These are phyloP conservation scores for Cenchrus purpureus DNA, from an alignment of 176 grass and related monocot genomes.

Conservation along the genomic window DNA sequence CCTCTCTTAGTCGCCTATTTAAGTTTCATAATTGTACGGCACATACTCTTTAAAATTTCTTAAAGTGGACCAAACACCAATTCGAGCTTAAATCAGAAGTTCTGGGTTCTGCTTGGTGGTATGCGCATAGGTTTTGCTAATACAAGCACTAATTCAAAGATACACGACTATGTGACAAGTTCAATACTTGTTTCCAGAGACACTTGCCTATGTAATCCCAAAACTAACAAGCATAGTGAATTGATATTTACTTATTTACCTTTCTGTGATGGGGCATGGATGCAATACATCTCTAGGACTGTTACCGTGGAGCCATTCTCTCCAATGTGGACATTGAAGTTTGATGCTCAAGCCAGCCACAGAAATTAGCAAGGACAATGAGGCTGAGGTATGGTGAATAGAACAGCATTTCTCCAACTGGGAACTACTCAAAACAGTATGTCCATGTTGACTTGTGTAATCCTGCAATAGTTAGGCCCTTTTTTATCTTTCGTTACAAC, in stretches of 20 bases:
- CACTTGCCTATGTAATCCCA: slow-evolving; percentile 3
- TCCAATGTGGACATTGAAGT: not conserved
- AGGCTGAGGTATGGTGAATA: not conserved
- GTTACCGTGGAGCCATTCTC: not conserved
- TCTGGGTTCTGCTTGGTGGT: not conserved
- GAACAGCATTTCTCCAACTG: not conserved
- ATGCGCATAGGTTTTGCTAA: not conserved
- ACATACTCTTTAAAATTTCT: slow-evolving; percentile 23
- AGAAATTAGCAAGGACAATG: slow-evolving; percentile 11
- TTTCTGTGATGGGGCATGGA: not conserved
- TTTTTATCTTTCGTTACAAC: slow-evolving; percentile 16
- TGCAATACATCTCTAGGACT: not conserved
- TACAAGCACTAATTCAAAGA: not conserved
- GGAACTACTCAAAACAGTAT: not conserved
- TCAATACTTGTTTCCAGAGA: not conserved
- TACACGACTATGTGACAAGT: not conserved
- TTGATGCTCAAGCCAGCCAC: not conserved
- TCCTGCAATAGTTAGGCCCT: not conserved
- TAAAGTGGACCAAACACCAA: slow-evolving; percentile 15
- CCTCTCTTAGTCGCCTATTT: not conserved
- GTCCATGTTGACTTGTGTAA: not conserved
- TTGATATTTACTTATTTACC: slow-evolving; percentile 39
- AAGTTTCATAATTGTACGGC: slow-evolving; percentile 20
- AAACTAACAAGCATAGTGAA: not conserved
- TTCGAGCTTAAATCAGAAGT: not conserved